Evolutionary conservation across 208 protist genomes (phyloP).

Genomic region (Trypanosoma brucei): DNA sequence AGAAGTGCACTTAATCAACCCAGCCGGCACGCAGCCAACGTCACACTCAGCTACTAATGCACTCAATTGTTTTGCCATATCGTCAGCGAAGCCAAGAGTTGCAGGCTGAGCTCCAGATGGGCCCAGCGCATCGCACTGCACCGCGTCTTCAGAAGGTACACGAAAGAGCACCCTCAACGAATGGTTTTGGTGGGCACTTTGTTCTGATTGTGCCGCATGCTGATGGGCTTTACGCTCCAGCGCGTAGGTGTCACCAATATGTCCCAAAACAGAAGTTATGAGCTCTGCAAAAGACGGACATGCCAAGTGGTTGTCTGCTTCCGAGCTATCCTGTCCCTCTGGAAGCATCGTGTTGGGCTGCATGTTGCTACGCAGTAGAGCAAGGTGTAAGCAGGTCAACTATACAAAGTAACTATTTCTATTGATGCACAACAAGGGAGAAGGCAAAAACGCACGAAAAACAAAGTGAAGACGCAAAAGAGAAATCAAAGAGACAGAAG

Average conservation of each 20-base stretch:
- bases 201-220: too few relatives aligned
- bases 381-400: too few relatives aligned
- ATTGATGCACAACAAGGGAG: not conserved
- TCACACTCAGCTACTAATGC: not conserved
- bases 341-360: too few relatives aligned
- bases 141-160: not conserved
- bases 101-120: not conserved
- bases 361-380: too few relatives aligned
- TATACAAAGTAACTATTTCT: too few relatives aligned
- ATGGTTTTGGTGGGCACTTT: not conserved
- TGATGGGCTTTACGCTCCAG: not conserved
- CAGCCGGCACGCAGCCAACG: not conserved
- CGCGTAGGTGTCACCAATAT: conserved; percentile 6
- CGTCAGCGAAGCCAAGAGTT: not conserved
- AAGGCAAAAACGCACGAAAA: conserved; percentile 6
- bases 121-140: not conserved
- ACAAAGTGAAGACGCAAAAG: not conserved
- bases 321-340: too few relatives aligned
- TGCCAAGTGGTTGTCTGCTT: too few relatives aligned
- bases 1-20: not conserved
- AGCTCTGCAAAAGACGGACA: too few relatives aligned
- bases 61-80: not conserved
- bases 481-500: not conserved
- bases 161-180: conserved; percentile 12
- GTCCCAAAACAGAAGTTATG: not conserved